Base-by-base conservation (phyloP, 768 basidiomycete genomes). In the Termitomyces sp. region DNA sequence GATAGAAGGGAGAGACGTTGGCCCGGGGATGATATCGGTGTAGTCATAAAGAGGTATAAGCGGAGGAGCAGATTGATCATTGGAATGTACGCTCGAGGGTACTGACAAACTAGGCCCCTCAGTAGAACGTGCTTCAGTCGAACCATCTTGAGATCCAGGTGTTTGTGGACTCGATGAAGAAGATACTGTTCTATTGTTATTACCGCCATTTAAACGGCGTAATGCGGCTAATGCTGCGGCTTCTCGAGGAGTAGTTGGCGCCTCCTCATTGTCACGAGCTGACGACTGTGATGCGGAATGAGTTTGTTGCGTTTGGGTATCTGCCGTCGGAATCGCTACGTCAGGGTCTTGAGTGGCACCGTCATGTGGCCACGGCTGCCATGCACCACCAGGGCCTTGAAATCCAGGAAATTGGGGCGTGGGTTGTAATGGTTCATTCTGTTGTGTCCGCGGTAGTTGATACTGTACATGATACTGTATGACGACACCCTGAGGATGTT, bases 151-250 rank as follows among this genome's bases (percentile, higher is more conserved):
- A 36, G 52, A 36, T 16, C 14, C 52, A 36, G 32, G 11, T 18
- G 54, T 18, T 16, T 43, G 28, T 32, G 33, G 16, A 24, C n/a
- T 55, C 10, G 56, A 54, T 18, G 32, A 43, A 43, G 7, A 38
- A 43, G 58, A 45, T 5, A 66, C 59, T 40, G 63, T 54, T 43
- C 57, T 63, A 38, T 36, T 52, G 24, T 52, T 59, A 38, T 33
- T 52, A 40, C 10, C 54, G 36, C 49, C 57, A 38, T 67, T 71
- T 47, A 76, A 68, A 57, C 88, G 78, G 58, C 81, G 79, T 58
- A 89, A 62, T 3, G 89, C 88, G 13, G 91, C 90, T 40, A 77
- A 74, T 38, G 85, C 85, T 22, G 90, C 89, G 1, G 85, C 86
- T 56, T 72, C 68, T 49, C 73, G 65, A 40, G 70, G 70, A 16